Evolutionary conservation across 31 red algal species (phyloP).

Genomic region (Pterothamnion heteromorphum): DNA sequence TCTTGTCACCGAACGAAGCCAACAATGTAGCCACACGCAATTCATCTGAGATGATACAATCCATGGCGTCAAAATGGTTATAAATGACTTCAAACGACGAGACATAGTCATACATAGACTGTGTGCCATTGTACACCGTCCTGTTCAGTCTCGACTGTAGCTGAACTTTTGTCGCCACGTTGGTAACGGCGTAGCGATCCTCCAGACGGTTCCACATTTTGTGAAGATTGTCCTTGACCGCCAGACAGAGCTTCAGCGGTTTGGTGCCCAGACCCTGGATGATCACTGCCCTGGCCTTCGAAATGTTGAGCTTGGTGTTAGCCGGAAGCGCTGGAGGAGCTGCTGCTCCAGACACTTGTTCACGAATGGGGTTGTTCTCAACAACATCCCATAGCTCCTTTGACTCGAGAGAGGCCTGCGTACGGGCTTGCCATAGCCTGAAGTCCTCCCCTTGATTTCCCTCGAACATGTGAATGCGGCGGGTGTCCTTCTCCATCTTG

Average conservation of each 20-base stretch:
- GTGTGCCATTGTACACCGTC: neutral
- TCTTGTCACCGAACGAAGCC: slow-evolving; percentile 43
- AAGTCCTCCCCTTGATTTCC: slow-evolving; percentile 13
- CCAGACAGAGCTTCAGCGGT: neutral
- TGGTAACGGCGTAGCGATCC: slow-evolving; percentile 33
- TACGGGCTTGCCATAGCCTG: neutral
- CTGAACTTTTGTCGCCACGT: slow-evolving; percentile 23
- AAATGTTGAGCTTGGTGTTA: neutral
- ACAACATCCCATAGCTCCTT: neutral
- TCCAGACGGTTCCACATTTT: neutral
- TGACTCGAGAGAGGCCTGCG: neutral
- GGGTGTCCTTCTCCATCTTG: neutral
- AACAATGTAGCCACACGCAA: neutral
- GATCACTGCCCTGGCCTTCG: neutral
- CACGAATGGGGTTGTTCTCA: too few species aligned
- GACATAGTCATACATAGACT: slow-evolving; percentile 19
- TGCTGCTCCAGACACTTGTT: neutral
- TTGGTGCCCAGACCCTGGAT: neutral
- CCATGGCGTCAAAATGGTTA: slow-evolving; percentile 28
- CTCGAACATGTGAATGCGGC: neutral
- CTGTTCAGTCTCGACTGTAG: neutral
- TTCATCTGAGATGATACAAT: neutral
- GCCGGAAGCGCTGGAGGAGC: neutral
- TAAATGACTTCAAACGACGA: slow-evolving; percentile 4
- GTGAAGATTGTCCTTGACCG: neutral